Evolutionary conservation across 768 basidiomycete species (phyloP), one percentile per base, ranked within the genome.

Genomic region (Macrolepiota fuliginosa): DNA sequence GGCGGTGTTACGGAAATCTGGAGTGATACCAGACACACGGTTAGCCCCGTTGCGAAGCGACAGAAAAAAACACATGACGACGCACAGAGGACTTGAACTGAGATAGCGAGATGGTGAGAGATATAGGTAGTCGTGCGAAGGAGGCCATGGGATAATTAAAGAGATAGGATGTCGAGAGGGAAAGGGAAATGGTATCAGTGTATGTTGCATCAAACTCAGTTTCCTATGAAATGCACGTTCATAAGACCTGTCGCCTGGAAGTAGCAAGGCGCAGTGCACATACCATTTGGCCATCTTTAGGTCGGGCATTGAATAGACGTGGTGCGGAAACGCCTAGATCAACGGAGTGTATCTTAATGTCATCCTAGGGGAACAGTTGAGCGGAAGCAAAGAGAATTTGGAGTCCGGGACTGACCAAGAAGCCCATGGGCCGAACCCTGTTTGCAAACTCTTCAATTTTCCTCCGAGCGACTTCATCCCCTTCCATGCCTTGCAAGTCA

Each of bases 131-230:
- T 35, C 90, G 87, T 3, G 91, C 92, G 69, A 94, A 93, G 40
- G 84, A 94, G 32, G 81, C 79, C 82, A 83, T 91, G 62, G 85
- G 94, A 74, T 90, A 97, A 76, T 88, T 94, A 80, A 86, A 94
- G 60, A 88, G 83, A 73, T 86, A 92, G 60, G 85, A 93, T 25
- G 84, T 96, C 63, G 85, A 98, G 61, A 87, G 81, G 25, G 87
- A 96, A 64, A 98, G 77, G 2, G 94, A 92, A 45, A 94, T 67
- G 7, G 86, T 86, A 72, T 98, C 97, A 5, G 81, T 81, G 70
- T 98, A 98, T 56, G 85, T 82, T 68, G 96, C 77, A 67, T 94
- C 92, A 54, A 96, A 87, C 72, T 94, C 87, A 50, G 87, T 87
- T 66, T 89, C 83, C 92, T 96, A 67, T 56, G n/a, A n/a, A n/a